These are phyloP conservation scores for Coix lacrymajobi DNA, from an alignment of 176 grass and related monocot species.

Conservation along the genomic window DNA sequence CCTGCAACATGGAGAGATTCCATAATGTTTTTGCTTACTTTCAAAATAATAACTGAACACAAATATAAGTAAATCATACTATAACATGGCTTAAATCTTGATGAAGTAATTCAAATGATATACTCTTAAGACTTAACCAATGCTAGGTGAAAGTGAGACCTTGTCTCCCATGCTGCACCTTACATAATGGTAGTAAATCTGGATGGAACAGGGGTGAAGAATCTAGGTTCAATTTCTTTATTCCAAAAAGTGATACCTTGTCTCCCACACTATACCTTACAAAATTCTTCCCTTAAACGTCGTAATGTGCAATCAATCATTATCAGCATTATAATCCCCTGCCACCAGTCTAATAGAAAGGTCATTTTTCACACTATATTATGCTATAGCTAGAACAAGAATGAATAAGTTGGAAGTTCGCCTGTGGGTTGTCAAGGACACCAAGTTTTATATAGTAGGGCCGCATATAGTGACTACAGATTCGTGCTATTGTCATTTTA, in stretches of 20 bases:
- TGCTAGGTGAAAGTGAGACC: neutral
- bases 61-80: slow-evolving; percentile 9
- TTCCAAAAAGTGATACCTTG: neutral
- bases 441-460: neutral
- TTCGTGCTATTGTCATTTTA: neutral
- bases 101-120: neutral
- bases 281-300: neutral
- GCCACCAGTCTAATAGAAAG: neutral
- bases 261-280: neutral
- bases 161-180: neutral
- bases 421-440: neutral
- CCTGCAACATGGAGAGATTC: slow-evolving; percentile 47
- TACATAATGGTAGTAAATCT: neutral
- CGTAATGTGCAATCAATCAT: neutral
- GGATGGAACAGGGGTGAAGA: neutral
- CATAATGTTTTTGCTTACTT: slow-evolving; percentile 14
- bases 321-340: slow-evolving; percentile 13
- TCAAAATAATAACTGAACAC: neutral
- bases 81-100: neutral
- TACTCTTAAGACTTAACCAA: neutral
- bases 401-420: neutral
- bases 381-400: neutral
- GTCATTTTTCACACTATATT: neutral
- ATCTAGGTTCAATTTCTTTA: neutral
- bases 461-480: neutral